Conservation (phyloP, 495 filamentous ascomycete species). For the Aspergillus baeticus region DNA sequence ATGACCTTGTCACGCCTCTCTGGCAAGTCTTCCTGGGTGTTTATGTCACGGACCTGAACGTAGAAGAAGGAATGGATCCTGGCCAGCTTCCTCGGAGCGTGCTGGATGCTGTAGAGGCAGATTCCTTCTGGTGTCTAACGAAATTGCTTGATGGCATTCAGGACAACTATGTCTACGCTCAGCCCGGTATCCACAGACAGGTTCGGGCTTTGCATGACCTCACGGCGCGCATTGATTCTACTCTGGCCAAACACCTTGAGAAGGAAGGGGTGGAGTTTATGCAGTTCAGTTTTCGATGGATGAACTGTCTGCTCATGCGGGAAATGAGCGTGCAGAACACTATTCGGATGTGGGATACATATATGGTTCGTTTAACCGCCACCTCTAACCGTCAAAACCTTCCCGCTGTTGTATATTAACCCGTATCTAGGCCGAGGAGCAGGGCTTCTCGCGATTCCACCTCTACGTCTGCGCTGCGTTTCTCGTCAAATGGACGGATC, state of each 20-base stretch:
- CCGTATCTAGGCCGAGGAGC: constrained; percentile 77
- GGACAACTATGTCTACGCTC: constrained; percentile 97
- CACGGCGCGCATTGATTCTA: constrained; percentile 81
- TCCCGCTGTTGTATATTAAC: constrained; percentile 18
- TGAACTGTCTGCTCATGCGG: constrained; percentile 98
- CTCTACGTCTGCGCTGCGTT: constrained; percentile 98
- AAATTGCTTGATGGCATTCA: constrained; percentile 97
- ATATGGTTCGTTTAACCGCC: constrained; percentile 63
- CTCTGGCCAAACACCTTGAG: constrained; percentile 84
- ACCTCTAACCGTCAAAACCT: background rate
- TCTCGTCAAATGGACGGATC: constrained; percentile 97
- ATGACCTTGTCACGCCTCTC: constrained; percentile 95
- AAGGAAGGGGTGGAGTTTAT: constrained; percentile 94
- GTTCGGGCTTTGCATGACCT: constrained; percentile 85
- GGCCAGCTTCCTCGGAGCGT: constrained; percentile 88
- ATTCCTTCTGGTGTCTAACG: constrained; percentile 97
- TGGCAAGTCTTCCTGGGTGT: constrained; percentile 94
- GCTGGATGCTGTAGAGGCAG: constrained; percentile 94
- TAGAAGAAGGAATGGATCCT: constrained; percentile 93
- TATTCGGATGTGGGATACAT: constrained; percentile 99
- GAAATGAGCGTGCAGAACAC: constrained; percentile 95
- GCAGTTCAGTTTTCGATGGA: constrained; percentile 98
- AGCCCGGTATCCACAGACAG: constrained; percentile 94
- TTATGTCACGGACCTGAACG: constrained; percentile 90
- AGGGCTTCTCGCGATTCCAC: constrained; percentile 97